phyloP scores from a whole-genome alignment of 2,329 filamentous ascomycete genomes.

The Nothomitra cinnamomea region DNA sequence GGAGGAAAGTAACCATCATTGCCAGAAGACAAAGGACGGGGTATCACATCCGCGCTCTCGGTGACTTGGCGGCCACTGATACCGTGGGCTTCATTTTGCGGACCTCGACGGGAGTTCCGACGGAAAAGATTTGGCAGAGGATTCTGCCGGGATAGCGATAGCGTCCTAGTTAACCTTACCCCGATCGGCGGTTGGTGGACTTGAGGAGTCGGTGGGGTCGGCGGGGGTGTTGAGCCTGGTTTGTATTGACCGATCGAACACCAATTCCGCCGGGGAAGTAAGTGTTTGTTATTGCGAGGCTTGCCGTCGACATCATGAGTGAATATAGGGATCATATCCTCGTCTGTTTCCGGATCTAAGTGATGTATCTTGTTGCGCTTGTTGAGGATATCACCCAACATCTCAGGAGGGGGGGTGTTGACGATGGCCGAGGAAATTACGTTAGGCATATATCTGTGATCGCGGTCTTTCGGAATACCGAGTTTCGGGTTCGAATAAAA shows the following conservation, averaged over 20 bases:
- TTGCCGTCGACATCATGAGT: conserved; percentile 77
- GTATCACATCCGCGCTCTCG: conserved; percentile 1
- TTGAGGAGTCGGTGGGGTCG: conserved; percentile 34
- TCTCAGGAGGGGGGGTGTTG: conserved; percentile 73
- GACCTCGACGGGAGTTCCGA: conserved; percentile 4
- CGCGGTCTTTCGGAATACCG: conserved; percentile 67
- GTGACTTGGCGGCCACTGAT: background rate
- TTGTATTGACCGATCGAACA: conserved; percentile 78
- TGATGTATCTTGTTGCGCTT: conserved; percentile 68
- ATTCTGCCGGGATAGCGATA: conserved; percentile 5
- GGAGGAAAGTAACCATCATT: conserved; percentile 9
- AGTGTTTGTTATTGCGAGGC: conserved; percentile 72
- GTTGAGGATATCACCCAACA: conserved; percentile 83
- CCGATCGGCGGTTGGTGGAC: background rate
- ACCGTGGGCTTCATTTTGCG: background rate
- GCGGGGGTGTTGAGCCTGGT: conserved; percentile 58
- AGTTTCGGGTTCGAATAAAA: conserved; percentile 88
- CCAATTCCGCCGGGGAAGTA: conserved; percentile 87
- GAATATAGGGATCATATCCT: conserved; percentile 93
- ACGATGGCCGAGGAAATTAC: conserved; percentile 87
- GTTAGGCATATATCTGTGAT: conserved; percentile 95
- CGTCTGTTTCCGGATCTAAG: conserved; percentile 58
- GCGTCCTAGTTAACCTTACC: background rate
- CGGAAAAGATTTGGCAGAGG: conserved; percentile 2
- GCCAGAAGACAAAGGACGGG: conserved; percentile 11